Conservation (phyloP, 352 stramenopile species). For the Phytopythium vexans region DNA sequence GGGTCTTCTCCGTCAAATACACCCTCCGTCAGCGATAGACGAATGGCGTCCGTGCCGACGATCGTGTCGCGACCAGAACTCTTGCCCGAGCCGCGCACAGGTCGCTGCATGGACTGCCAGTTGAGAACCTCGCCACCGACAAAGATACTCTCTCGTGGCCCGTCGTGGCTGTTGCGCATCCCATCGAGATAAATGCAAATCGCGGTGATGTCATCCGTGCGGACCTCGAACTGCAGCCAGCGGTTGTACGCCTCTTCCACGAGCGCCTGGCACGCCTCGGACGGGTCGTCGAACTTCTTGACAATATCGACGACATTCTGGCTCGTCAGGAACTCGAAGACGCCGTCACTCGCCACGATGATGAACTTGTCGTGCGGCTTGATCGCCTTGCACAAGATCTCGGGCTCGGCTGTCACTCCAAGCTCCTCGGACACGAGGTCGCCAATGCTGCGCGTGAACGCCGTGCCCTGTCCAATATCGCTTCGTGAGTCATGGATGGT, state of each 20-base stretch:
- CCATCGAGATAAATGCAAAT: constrained; percentile 86
- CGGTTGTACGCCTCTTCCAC: constrained; percentile 92
- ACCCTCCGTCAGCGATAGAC: constrained; percentile 63
- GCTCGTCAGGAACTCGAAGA: constrained; percentile 95
- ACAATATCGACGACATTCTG: constrained; percentile 93
- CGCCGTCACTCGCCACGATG: constrained; percentile 91
- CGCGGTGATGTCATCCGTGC: constrained; percentile 94
- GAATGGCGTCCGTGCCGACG: constrained; percentile 81
- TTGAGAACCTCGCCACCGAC: constrained; percentile 76
- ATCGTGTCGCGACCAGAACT: constrained; percentile 75
- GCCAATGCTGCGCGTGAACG: constrained; percentile 97
- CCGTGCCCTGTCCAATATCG: constrained; percentile 76
- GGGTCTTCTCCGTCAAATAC: constrained; percentile 35
- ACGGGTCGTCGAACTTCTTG: constrained; percentile 79
- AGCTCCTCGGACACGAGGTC: constrained; percentile 92
- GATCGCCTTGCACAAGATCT: constrained; percentile 89
- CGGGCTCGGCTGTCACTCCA: constrained; percentile 90
- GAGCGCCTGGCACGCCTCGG: constrained; percentile 86
- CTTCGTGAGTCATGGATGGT: background rate
- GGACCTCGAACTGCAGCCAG: constrained; percentile 92
- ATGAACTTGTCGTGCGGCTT: constrained; percentile 91
- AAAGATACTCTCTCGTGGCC: constrained; percentile 79
- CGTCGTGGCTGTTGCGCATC: constrained; percentile 53
- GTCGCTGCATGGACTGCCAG: constrained; percentile 82
- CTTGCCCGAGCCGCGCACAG: constrained; percentile 67